phyloP scores from a whole-genome alignment of 108 stramenopile genomes.

The Licmophora abbreviata region DNA sequence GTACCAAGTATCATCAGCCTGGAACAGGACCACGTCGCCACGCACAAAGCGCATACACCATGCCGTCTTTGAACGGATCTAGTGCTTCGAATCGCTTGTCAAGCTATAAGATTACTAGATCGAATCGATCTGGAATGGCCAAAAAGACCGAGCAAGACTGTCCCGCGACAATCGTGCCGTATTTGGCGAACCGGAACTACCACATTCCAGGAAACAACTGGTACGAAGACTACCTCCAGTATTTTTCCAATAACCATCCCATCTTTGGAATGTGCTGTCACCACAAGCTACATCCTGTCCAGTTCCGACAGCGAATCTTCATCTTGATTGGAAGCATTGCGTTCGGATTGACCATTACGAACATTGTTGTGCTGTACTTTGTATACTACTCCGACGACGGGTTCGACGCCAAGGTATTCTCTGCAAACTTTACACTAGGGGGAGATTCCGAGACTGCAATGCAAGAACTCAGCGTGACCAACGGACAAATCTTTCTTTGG shows the following conservation, averaged over 20 bases:
- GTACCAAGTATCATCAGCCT: no score
- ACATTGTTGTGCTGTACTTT: slow-evolving; percentile 53
- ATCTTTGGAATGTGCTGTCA: slow-evolving; percentile 71
- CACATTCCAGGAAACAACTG: slow-evolving; percentile 60
- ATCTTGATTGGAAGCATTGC: slow-evolving; percentile 57
- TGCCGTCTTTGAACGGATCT: no score
- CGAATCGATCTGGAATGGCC: no score
- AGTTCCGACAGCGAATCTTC: slow-evolving; percentile 43
- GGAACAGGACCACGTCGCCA: no score
- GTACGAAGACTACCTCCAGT: slow-evolving; percentile 66
- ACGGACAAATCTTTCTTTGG: slow-evolving; percentile 61
- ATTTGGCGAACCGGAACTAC: slow-evolving; percentile 41
- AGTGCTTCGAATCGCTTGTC: no score
- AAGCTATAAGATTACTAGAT: no score
- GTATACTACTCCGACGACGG: slow-evolving; percentile 8
- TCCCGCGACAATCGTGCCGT: slow-evolving; percentile 9
- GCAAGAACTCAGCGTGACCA: slow-evolving; percentile 22
- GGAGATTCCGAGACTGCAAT: slow-evolving; percentile 1
- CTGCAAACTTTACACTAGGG: not conserved
- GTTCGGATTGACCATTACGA: slow-evolving; percentile 72
- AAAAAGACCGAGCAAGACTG: not conserved
- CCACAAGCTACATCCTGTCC: slow-evolving; percentile 62
- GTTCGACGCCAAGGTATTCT: not conserved
- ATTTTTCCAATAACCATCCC: slow-evolving; percentile 70
- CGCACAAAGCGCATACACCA: no score